A percentile compares a stretch with the other conserved stretches of the same genome.
phyloP scores from a whole-genome alignment of 768 basidiomycete genomes.

The Russula brevipes region DNA sequence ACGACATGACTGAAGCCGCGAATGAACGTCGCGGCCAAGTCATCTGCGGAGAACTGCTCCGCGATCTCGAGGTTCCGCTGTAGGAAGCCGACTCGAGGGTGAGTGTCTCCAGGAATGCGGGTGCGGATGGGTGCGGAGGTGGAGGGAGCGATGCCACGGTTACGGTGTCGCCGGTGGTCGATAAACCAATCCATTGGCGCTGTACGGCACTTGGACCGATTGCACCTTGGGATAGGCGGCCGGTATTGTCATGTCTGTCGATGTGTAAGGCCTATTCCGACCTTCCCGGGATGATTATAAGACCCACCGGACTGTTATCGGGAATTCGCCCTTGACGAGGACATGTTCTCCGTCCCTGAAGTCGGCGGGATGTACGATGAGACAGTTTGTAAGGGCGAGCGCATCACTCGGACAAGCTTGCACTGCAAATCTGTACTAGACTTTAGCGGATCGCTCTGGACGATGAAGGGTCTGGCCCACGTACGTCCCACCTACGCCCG shows the following conservation, averaged over 20 bases:
- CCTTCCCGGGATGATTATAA: neutral
- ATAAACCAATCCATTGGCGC: slow-evolving; percentile 87
- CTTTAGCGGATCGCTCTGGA: neutral
- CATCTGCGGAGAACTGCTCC: slow-evolving; percentile 82
- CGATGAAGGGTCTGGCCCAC: neutral
- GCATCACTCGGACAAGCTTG: slow-evolving; percentile 28
- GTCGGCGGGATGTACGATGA: slow-evolving; percentile 75
- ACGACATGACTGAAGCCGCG: slow-evolving; percentile 69
- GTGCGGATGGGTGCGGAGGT: slow-evolving; percentile 44
- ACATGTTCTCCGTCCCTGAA: slow-evolving; percentile 72
- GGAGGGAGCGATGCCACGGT: slow-evolving; percentile 54
- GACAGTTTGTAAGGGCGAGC: slow-evolving; percentile 74
- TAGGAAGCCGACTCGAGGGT: slow-evolving; percentile 70
- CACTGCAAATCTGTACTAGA: slow-evolving; percentile 28
- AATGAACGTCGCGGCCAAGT: slow-evolving; percentile 71
- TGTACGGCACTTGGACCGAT: slow-evolving; percentile 77
- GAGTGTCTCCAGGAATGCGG: slow-evolving; percentile 66
- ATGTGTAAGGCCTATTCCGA: neutral
- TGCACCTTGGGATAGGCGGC: slow-evolving; percentile 57
- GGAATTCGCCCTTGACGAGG: slow-evolving; percentile 62
- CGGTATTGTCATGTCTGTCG: slow-evolving; percentile 74
- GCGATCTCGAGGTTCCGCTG: slow-evolving; percentile 48
- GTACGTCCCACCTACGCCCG: slow-evolving; percentile 25
- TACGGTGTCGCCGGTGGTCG: slow-evolving; percentile 68
- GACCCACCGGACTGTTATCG: slow-evolving; percentile 68